Base-by-base conservation (phyloP, 345 rosid genomes). In the Salix dunnii region DNA sequence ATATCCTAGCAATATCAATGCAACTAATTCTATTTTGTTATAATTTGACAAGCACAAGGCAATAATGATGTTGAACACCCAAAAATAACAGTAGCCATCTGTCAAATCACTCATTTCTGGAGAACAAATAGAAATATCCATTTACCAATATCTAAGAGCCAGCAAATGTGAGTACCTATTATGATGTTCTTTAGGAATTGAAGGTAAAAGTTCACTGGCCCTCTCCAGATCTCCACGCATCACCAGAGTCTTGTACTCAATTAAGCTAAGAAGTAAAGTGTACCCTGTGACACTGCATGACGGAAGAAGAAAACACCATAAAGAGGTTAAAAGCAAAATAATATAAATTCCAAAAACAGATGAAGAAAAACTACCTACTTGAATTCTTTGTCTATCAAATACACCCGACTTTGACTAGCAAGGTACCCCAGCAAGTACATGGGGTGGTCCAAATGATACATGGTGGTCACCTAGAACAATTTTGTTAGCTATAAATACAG, bases 361-460 rank as follows among this genome's bases (percentile, higher is more conserved):
- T 64, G 64, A 8, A 30, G 74, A 40, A 58, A 60, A 64, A 2
- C 35, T 23, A 84, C 97, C 82, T 88, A 96, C 99, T 91, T 96
- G 82, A 96, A 96, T 85, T 96, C 99, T 84, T 96, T 96, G 90
- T 96, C 99, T 33, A 96, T 93, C 73, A 96, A 86, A 83, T 91
- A 96, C 63, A 96, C 99, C 68, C 98, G 93, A 84, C 98, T 96
- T 88, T 96, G 99, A 86, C 77, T 89, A 6, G 98, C 97, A 80
- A 96, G 97, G 85, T 96, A 96, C 21, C 98, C 98, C 89, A 96
- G 84, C 87, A 96, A 85, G 87, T 96, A 96, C 98, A 96, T 96
- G 38, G 99, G 99, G 48, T 98, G 97, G 81, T 96, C 99, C 93
- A 96, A 87, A 87, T 96, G 99, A 81, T 82, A 94, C 99, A 96